A percentile compares a stretch with the other conserved stretches of the same genome.
phyloP scores from a whole-genome alignment of 768 basidiomycete species.

The Podaxis sp. region DNA sequence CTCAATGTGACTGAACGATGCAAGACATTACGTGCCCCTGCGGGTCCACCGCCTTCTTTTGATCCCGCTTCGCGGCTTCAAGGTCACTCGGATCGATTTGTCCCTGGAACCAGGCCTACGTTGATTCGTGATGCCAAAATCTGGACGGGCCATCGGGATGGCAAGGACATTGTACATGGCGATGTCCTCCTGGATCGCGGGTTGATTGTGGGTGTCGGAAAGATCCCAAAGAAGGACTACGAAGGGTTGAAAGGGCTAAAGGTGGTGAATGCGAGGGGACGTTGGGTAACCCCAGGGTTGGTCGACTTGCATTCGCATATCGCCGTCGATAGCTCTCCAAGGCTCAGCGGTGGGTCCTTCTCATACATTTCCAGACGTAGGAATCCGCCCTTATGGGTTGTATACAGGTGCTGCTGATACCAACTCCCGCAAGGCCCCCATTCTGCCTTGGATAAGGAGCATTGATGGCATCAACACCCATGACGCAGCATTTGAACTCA shows the following conservation, averaged over 20 bases:
- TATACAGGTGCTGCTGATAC: conserved; percentile 45
- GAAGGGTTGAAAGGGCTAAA: conserved; percentile 23
- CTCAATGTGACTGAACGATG: conserved; percentile 17
- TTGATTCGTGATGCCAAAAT: conserved; percentile 70
- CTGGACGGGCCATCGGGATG: conserved; percentile 71
- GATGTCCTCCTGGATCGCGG: conserved; percentile 67
- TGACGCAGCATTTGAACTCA: conserved; percentile 57
- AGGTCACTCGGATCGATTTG: conserved; percentile 52
- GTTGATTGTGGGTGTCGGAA: conserved; percentile 56
- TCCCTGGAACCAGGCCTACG: conserved; percentile 49
- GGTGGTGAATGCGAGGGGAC: conserved; percentile 56
- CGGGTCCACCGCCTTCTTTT: conserved; percentile 26
- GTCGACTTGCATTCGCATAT: conserved; percentile 51
- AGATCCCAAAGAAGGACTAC: conserved; percentile 23
- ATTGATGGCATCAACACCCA: conserved; percentile 78
- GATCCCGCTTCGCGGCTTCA: conserved; percentile 18
- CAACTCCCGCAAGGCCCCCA: conserved; percentile 53
- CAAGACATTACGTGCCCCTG: conserved; percentile 20
- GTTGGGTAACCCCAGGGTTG: conserved; percentile 53
- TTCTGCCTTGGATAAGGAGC: conserved; percentile 64
- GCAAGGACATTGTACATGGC: conserved; percentile 55
- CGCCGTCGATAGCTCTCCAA: conserved; percentile 32
- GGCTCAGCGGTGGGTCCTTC: conserved; percentile 29
- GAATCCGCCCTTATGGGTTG: background rate
- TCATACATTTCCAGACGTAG: background rate